A percentile compares a stretch with the other conserved stretches of the same genome.
Conservation (phyloP, 495 filamentous ascomycete species). For the Aspergillus mulundensis region DNA sequence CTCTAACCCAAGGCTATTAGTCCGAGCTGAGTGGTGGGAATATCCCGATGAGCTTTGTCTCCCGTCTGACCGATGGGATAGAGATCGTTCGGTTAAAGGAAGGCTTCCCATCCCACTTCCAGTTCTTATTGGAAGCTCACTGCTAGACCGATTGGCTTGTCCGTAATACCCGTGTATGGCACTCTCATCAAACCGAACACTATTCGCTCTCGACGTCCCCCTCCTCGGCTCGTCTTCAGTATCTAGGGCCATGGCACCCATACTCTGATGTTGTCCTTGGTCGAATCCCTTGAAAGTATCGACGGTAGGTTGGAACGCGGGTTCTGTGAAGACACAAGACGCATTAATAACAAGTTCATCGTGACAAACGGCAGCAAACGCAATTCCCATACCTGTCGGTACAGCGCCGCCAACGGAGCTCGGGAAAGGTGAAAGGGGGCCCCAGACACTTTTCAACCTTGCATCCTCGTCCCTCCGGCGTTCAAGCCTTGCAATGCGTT, state of each 20-base stretch:
- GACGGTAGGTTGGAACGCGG: conserved; percentile 64
- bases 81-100: conserved; percentile 79
- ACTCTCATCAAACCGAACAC: conserved; percentile 97
- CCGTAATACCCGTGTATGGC: conserved; percentile 88
- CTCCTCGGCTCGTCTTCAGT: conserved; percentile 87
- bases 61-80: conserved; percentile 96
- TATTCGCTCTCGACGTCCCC: conserved; percentile 90
- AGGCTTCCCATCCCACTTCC: conserved; percentile 79
- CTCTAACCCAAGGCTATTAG: conserved; percentile 79
- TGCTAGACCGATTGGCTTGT: conserved; percentile 72
- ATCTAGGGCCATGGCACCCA: conserved; percentile 74
- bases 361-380: not conserved
- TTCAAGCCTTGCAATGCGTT: conserved; percentile 74
- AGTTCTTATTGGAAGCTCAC: conserved; percentile 73
- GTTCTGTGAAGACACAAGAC: conserved; percentile 47
- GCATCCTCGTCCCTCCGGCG: conserved; percentile 79
- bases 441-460: conserved; percentile 81
- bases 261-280: conserved; percentile 63
- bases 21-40: conserved; percentile 74
- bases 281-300: conserved; percentile 85
- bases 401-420: conserved; percentile 61
- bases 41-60: conserved; percentile 86
- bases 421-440: conserved; percentile 73
- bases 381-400: conserved; percentile 62
- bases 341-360: not conserved